A percentile compares a stretch with the other conserved stretches of the same genome.
Evolutionary conservation across 176 grass and related monocot genomes (phyloP).

Genomic region (Eleusine indica): DNA sequence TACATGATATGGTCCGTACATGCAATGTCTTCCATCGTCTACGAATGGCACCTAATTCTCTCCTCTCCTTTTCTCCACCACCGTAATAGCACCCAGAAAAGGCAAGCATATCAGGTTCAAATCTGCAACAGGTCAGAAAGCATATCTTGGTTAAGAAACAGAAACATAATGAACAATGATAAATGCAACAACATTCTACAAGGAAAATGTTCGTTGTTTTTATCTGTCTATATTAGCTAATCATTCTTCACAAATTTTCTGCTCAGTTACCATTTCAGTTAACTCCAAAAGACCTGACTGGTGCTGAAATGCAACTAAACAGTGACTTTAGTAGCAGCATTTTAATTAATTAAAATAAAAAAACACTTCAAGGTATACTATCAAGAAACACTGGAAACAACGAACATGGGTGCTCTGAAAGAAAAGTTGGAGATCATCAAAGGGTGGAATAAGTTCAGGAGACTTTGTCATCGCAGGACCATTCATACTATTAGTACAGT

Average conservation of each 20-base stretch:
- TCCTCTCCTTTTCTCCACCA: slow-evolving; percentile 92
- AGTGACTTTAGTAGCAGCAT: background rate
- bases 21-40: slow-evolving; percentile 88
- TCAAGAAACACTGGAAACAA: background rate
- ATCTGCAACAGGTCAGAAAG: slow-evolving; percentile 55
- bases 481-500: background rate
- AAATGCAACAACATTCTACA: background rate
- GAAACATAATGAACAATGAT: slow-evolving; percentile 14
- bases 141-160: slow-evolving; percentile 19
- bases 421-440: background rate
- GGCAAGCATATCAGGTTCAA: slow-evolving; percentile 96
- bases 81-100: slow-evolving; percentile 99
- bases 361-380: background rate
- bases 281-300: background rate
- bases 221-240: background rate
- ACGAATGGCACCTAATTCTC: slow-evolving; percentile 70
- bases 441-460: background rate
- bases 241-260: too few species aligned
- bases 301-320: slow-evolving; percentile 20
- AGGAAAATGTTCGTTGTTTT: background rate
- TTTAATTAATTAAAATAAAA: background rate
- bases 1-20: slow-evolving; percentile 44
- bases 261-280: background rate
- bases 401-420: background rate
- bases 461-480: background rate